Evolutionary conservation across 208 protist species (phyloP).

Genomic region (Leishmania major): DNA sequence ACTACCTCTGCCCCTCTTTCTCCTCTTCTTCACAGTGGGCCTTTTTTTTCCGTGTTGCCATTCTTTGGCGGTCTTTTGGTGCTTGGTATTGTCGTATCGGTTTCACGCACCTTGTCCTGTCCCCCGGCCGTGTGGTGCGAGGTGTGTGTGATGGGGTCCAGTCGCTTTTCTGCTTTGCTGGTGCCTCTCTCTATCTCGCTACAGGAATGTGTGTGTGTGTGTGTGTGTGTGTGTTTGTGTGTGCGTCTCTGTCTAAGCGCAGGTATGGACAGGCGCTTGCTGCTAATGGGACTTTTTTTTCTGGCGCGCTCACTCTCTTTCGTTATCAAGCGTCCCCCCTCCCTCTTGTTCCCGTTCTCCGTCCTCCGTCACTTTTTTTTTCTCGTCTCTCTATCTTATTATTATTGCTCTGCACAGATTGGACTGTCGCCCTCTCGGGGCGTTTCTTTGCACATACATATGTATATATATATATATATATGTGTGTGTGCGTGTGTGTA

Average conservation of each 20-base stretch:
- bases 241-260: background rate
- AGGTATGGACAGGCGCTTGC: background rate
- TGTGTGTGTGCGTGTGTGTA: too few species aligned
- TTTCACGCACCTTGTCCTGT: background rate
- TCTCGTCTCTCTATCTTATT: background rate
- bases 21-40: background rate
- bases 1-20: background rate
- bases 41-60: background rate
- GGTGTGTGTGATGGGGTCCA: background rate
- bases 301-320: background rate
- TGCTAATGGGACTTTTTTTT: background rate
- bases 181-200: background rate
- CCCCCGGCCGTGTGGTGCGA: background rate
- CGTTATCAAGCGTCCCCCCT: background rate
- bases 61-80: background rate
- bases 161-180: background rate
- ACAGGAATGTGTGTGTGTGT: conserved; percentile 13
- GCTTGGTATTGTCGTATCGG: background rate
- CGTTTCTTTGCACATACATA: too few species aligned
- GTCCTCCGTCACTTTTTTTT: background rate
- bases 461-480: too few species aligned
- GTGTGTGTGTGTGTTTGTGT: conserved; percentile 4
- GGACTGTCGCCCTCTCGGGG: background rate
- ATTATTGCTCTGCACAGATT: background rate
- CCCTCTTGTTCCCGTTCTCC: background rate